phyloP scores from a whole-genome alignment of 2,329 filamentous ascomycete genomes.

The Aspergillus uvarum region DNA sequence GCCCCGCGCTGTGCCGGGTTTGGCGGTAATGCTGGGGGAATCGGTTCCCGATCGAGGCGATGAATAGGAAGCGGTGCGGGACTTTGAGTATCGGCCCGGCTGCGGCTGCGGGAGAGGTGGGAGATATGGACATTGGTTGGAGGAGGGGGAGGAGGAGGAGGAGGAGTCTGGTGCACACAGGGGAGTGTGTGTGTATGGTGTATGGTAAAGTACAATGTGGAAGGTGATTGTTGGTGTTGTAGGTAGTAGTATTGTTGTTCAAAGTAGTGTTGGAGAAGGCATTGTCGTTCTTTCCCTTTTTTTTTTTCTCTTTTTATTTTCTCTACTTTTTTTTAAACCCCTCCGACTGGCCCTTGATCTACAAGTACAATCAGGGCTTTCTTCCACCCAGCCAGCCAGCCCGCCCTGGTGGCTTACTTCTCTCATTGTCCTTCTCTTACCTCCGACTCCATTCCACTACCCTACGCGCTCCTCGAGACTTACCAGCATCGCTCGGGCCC shows the following conservation, averaged over 20 bases:
- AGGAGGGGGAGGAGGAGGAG: neutral
- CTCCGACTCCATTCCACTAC: slow-evolving; percentile 35
- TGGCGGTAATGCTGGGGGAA: slow-evolving; percentile 73
- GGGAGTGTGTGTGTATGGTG: too few relatives aligned
- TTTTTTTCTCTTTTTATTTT: neutral
- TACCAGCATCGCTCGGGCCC: slow-evolving; percentile 42
- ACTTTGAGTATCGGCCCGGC: slow-evolving; percentile 10
- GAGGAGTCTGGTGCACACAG: too few relatives aligned
- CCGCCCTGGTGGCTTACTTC: slow-evolving; percentile 9
- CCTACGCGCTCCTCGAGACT: slow-evolving; percentile 39
- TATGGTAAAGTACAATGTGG: too few relatives aligned
- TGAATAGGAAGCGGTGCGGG: slow-evolving; percentile 57
- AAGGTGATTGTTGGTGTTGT: too few relatives aligned
- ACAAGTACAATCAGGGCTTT: too few relatives aligned
- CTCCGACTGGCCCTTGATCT: slow-evolving; percentile 50
- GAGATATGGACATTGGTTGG: neutral
- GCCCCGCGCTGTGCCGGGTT: slow-evolving; percentile 84
- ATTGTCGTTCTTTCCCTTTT: neutral
- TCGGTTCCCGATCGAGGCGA: slow-evolving; percentile 73
- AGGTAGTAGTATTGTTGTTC: too few relatives aligned
- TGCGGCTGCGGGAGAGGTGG: neutral
- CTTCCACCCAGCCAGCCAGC: too few relatives aligned
- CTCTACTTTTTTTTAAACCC: slow-evolving; percentile 21
- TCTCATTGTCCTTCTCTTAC: slow-evolving; percentile 30
- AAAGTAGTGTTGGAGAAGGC: too few relatives aligned